Conservation (phyloP, 306 rosid species). For the Malus domestica region ASM211411v1 NC_041793.1:20899001-20899500, state of each 20-base stretch:
- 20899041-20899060: constrained; percentile 1
- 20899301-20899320: constrained; percentile 62
- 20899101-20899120: constrained; percentile 41
- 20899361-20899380: constrained; percentile 44
- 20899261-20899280: constrained; percentile 7
- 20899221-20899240: background rate
- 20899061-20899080: constrained; percentile 57
- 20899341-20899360: constrained; percentile 57
- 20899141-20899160: constrained; percentile 42
- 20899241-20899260: constrained; percentile 7
- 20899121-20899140: constrained; percentile 33
- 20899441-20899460: background rate
- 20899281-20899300: constrained; percentile 37
- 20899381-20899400: constrained; percentile 9
- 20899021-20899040: background rate
- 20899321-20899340: constrained; percentile 61
- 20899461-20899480: background rate
- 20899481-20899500: background rate
- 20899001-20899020: background rate
- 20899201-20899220: background rate
- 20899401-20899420: constrained; percentile 2
- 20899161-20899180: background rate
- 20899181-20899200: background rate
- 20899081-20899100: constrained; percentile 79
- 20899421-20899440: background rate